These are phyloP conservation scores for Talaromyces nanjingensis DNA, from an alignment of 495 filamentous ascomycete species.

Conservation along the genomic window DNA sequence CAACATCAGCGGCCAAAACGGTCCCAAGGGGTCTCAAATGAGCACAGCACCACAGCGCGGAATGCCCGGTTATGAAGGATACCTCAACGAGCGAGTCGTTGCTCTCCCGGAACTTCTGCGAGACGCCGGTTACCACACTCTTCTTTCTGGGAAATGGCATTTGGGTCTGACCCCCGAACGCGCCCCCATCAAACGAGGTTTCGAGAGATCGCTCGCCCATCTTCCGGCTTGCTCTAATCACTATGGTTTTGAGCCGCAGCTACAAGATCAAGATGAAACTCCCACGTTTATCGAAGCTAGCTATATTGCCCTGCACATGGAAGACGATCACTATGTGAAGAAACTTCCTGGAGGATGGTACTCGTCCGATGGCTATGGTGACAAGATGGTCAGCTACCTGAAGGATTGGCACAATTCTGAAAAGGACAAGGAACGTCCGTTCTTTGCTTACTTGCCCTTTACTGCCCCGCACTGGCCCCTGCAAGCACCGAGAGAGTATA, in stretches of 20 bases:
- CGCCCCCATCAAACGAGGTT: slow-evolving; percentile 34
- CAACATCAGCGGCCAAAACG: slow-evolving; percentile 19
- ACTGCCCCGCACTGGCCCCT: slow-evolving; percentile 37
- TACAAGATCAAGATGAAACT: slow-evolving; percentile 9
- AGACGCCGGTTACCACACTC: slow-evolving; percentile 46
- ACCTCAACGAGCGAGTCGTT: slow-evolving; percentile 45
- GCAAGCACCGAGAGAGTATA: slow-evolving; percentile 20
- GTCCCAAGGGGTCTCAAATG: slow-evolving; percentile 1
- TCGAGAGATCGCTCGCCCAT: slow-evolving; percentile 34
- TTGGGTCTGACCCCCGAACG: slow-evolving; percentile 33
- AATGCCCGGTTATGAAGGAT: slow-evolving; percentile 49
- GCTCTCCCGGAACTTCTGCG: slow-evolving; percentile 46
- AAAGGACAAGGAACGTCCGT: slow-evolving; percentile 26
- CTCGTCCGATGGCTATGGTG: slow-evolving; percentile 26
- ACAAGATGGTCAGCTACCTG: slow-evolving; percentile 27
- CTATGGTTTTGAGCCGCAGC: slow-evolving; percentile 30
- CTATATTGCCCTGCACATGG: slow-evolving; percentile 35
- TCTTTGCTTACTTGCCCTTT: slow-evolving; percentile 34
- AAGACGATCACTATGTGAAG: slow-evolving; percentile 34
- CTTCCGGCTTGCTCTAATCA: slow-evolving; percentile 33
- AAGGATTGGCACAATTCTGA: slow-evolving; percentile 24
- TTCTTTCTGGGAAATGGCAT: slow-evolving; percentile 48
- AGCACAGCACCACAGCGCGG: slow-evolving; percentile 11
- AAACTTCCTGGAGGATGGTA: slow-evolving; percentile 32
- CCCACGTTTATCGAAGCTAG: slow-evolving; percentile 26